A percentile compares a stretch with the other conserved stretches of the same genome.
Conservation (phyloP, 1,139 yeast species). For the Nematodospora anomalae region DNA sequence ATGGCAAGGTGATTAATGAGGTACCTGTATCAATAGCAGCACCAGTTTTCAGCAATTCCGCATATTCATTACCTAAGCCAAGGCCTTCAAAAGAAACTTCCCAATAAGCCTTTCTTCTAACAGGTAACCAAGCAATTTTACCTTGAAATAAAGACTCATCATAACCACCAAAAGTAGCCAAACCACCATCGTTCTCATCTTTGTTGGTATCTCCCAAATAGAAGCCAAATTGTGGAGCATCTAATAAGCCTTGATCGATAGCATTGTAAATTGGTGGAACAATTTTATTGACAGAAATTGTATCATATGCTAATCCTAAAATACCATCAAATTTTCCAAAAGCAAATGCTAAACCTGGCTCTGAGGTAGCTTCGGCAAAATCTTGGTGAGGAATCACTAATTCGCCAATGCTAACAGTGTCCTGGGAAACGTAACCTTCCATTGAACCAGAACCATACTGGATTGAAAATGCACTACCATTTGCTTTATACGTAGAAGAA, state of each 20-base stretch:
- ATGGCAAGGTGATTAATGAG: slow-evolving; percentile 89
- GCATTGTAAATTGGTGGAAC: slow-evolving; percentile 96
- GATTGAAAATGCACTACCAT: slow-evolving; percentile 82
- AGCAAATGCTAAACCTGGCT: slow-evolving; percentile 97
- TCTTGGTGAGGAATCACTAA: slow-evolving; percentile 82
- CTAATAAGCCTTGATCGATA: slow-evolving; percentile 73
- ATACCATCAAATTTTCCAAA: slow-evolving; percentile 98
- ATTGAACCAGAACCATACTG: slow-evolving; percentile 91
- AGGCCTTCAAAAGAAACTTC: slow-evolving; percentile 91
- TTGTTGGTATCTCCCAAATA: slow-evolving; percentile 78
- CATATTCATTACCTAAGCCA: slow-evolving; percentile 88
- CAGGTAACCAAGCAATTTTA: slow-evolving; percentile 90
- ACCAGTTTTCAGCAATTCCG: slow-evolving; percentile 78
- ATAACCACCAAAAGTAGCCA: slow-evolving; percentile 92
- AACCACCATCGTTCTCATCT: slow-evolving; percentile 73
- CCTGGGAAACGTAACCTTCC: slow-evolving; percentile 89
- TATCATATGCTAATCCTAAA: slow-evolving; percentile 88
- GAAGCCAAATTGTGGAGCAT: slow-evolving; percentile 83
- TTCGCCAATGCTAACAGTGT: slow-evolving; percentile 77
- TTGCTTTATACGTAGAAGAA: slow-evolving; percentile 78
- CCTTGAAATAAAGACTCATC: slow-evolving; percentile 76
- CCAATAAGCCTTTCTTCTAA: slow-evolving; percentile 99
- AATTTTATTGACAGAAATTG: slow-evolving; percentile 82
- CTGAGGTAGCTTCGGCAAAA: slow-evolving; percentile 95
- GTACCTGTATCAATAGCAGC: slow-evolving; percentile 99